These are phyloP conservation scores for Brassica hybrid DNA, from an alignment of 441 rosid species.

Conservation along the genomic window DNA sequence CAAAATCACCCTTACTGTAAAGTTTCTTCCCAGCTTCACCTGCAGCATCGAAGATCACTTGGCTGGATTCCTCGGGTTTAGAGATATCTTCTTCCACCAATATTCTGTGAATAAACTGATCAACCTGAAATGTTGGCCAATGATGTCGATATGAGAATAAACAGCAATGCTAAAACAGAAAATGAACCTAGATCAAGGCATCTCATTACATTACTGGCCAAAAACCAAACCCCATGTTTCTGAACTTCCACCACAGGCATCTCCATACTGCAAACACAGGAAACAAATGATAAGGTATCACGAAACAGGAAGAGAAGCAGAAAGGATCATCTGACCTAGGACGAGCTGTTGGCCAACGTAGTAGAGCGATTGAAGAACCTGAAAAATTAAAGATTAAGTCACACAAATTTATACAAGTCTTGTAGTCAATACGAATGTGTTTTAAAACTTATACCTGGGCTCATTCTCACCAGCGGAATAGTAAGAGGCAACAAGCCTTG, in stretches of 20 bases:
- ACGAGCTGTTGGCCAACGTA: conserved; percentile 93
- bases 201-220: conserved; percentile 75
- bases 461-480: conserved; percentile 66
- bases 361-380: conserved; percentile 69
- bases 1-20: conserved; percentile 65
- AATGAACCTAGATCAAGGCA: neutral
- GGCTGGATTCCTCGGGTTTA: conserved; percentile 41
- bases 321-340: conserved; percentile 56
- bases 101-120: conserved; percentile 77
- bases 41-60: conserved; percentile 53
- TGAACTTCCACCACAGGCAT: conserved; percentile 91
- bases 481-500: conserved; percentile 77
- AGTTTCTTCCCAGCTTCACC: conserved; percentile 61
- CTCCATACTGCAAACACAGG: conserved; percentile 70
- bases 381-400: conserved; percentile 20
- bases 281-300: conserved; percentile 27
- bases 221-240: conserved; percentile 79
- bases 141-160: conserved; percentile 13
- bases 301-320: no score
- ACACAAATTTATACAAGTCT: neutral
- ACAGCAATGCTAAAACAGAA: conserved; percentile 21
- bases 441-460: conserved; percentile 60
- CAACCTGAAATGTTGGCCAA: conserved; percentile 56
- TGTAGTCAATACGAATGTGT: neutral
- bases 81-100: conserved; percentile 75